Evolutionary conservation across 208 protist species (phyloP), one percentile per base, ranked within the genome.

Genomic region (Strigomonas galati): DNA sequence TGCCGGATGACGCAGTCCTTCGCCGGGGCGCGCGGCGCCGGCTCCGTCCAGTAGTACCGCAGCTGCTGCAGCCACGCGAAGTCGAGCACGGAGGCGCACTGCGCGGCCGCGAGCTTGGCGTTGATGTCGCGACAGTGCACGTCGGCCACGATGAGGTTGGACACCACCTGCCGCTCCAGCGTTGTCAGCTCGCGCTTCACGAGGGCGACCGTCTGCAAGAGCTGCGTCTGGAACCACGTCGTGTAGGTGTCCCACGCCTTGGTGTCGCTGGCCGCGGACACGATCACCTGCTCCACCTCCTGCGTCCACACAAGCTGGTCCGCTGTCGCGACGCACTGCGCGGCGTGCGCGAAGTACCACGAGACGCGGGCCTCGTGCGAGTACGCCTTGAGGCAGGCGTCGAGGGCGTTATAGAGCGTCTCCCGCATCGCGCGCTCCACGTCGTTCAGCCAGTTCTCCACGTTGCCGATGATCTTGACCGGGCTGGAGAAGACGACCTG

Each of bases 41-140:
- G 74, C 31, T 74, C 52, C 57, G 88, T 87, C 85, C 91, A 97
- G 62, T 98, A 97, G 71, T 93, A 98, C 6, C 95, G 86, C 53
- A 98, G 77, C 78, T 98, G 93, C 69, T 91, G 86, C 52, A 84
- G 66, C 97, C 96, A 98, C 15, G 87, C 88, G 80, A 98, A 98
- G 74, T 98, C 94, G 21, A 75, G 57, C 35, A 93, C 17, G 49
- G 69, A 81, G 49, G 32, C 55, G 56, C 87, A 85, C 46, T 74
- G 67, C 5, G 72, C 51, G 14, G 76, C 76, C n/a, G 87, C 56
- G 4, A 98, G 70, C 21, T 72, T 72, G 23, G 82, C 69, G 49
- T 92, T 82, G 63, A 97, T 89, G 74, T 98, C 97, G 49, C 97
- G 81, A 72, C 79, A 93, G 76, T 98, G 97, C 56, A 98, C 97